Percentiles rank a stretch among this genome's conserved stretches.
phyloP scores from a whole-genome alignment of 768 basidiomycete genomes.

The Naganishia friedmannii region DNA sequence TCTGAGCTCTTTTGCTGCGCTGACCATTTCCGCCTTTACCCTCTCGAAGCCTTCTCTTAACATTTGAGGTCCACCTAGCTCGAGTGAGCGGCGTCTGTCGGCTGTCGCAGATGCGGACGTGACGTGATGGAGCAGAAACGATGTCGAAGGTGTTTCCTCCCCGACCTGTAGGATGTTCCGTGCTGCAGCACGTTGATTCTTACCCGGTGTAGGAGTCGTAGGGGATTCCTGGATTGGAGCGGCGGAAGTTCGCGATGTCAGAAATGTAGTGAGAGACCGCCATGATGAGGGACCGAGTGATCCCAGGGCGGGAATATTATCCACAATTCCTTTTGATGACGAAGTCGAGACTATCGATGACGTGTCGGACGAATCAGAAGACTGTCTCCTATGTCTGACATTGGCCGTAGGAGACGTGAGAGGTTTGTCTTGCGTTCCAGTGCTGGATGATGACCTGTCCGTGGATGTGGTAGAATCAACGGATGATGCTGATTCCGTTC shows the following conservation, averaged over 20 bases:
- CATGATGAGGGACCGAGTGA: background rate
- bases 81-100: constrained; percentile 40
- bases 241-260: background rate
- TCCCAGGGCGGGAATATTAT: background rate
- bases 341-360: background rate
- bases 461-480: background rate
- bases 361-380: background rate
- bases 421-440: no score
- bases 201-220: constrained; percentile 9
- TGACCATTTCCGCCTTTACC: constrained; percentile 46
- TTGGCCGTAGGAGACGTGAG: background rate
- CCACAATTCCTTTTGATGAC: background rate
- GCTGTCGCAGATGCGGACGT: constrained; percentile 38
- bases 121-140: constrained; percentile 25
- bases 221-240: constrained; percentile 12
- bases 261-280: background rate
- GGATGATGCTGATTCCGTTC: background rate
- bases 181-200: background rate
- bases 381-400: background rate
- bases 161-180: background rate
- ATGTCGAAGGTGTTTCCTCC: constrained; percentile 5
- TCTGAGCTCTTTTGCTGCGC: constrained; percentile 46
- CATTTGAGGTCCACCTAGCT: constrained; percentile 40
- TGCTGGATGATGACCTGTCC: background rate
- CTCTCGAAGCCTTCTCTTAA: constrained; percentile 46